These are phyloP conservation scores for Magnusiomyces sp. DNA, from an alignment of 1,139 yeast species.

Conservation along the genomic window DNA sequence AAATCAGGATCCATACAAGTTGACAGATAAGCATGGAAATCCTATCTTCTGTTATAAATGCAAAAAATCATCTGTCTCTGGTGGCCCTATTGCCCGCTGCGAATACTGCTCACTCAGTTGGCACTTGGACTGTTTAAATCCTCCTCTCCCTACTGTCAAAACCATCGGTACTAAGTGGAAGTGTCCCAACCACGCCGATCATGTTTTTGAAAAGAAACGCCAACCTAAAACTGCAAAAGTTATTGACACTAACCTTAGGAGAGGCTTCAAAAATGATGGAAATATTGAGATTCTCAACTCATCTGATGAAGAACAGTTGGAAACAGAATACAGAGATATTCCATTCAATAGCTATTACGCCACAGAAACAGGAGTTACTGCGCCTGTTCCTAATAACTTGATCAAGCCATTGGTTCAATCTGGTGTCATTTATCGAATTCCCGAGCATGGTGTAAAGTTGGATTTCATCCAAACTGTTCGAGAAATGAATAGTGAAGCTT, in stretches of 20 bases:
- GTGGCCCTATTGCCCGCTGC: constrained; percentile 56
- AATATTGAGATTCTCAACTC: constrained; percentile 52
- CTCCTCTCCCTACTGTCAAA: constrained; percentile 70
- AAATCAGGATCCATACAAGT: constrained; percentile 55
- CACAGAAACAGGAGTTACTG: constrained; percentile 39
- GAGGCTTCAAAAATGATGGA: constrained; percentile 59
- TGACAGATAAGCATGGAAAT: constrained; percentile 56
- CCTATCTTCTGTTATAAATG: constrained; percentile 72
- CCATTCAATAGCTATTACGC: constrained; percentile 40
- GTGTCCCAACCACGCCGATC: constrained; percentile 80
- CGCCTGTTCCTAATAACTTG: constrained; percentile 36
- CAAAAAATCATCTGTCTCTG: constrained; percentile 55
- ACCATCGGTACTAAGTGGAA: constrained; percentile 81
- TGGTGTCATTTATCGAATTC: constrained; percentile 52
- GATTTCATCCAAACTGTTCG: constrained; percentile 53
- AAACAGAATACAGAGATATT: constrained; percentile 29
- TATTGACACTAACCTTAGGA: constrained; percentile 47
- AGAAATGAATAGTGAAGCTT: constrained; percentile 20
- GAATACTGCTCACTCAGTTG: constrained; percentile 82
- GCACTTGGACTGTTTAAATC: constrained; percentile 84
- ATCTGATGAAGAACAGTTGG: constrained; percentile 27
- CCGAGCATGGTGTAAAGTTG: constrained; percentile 63
- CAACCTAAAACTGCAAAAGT: constrained; percentile 48
- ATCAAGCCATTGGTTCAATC: constrained; percentile 38
- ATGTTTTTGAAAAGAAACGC: constrained; percentile 28